Base-by-base conservation (phyloP, 805 yeast species). In the Metschnikowia borealis region DNA sequence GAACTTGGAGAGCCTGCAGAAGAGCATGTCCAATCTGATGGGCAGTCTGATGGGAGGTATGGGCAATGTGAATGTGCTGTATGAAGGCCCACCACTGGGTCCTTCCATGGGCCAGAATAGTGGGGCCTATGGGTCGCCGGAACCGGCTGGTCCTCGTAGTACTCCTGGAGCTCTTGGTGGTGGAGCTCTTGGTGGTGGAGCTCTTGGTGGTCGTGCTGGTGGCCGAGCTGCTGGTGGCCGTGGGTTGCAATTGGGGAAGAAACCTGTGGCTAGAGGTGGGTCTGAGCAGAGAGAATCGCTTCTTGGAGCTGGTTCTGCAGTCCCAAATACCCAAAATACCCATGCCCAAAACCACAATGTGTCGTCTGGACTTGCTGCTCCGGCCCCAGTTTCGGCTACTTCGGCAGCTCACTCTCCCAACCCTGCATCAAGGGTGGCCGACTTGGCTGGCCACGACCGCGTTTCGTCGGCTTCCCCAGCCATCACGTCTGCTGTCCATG, bases 241-340 rank as follows among this genome's bases (percentile, higher is more conserved):
- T 56, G 95, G 96, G 13, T 76, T 88, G 68, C 91, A 88, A 67
- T 78, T 88, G 63, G 96, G 95, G 56, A 83, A 79, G 66, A 71
- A 70, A 50, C 72, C 77, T 52, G 48, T 69, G 2, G 58, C 63
- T 31, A 41, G 67, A 62, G 39, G 71, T 71, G 44, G 66, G 47
- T 13, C 50, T 8, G 63, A 66, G 55, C 50, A 47, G 32, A 38
- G 39, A 20, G 58, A 57, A 63, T 68, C 50, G 49, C 61, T 50
- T 50, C 62, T 51, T 52, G 51, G 48, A 65, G 64, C 57, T 47
- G 39, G 21, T 26, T n/a, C 35, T 5, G 44, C 26, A 2, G 17
- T 26, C 10, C 8, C 29, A 26, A 26, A 26, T 23, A 10, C 26
- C 26, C 26, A 23, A 23, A 7, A 7, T 23, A 3, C 20, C 20